Conservation (phyloP, 768 basidiomycete species). For the Cyclocybe cylindracea region DNA sequence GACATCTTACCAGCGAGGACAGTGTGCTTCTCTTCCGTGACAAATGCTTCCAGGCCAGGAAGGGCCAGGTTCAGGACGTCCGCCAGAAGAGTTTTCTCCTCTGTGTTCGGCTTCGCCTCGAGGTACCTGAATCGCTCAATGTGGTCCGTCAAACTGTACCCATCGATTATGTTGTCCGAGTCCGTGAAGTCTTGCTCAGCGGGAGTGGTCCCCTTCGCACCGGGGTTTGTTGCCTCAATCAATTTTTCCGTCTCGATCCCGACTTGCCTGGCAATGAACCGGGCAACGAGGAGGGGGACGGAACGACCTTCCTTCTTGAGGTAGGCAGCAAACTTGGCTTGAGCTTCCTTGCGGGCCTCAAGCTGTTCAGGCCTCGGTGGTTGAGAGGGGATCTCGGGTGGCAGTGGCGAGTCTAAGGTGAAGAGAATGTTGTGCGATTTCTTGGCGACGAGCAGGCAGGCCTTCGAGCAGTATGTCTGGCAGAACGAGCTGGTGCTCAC, state of each 20-base stretch:
- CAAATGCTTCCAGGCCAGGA: constrained; percentile 72
- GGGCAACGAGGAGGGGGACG: constrained; percentile 61
- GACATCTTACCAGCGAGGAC: constrained; percentile 67
- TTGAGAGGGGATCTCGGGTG: constrained; percentile 37
- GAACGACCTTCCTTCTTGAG: constrained; percentile 48
- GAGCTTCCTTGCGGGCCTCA: constrained; percentile 56
- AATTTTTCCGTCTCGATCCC: constrained; percentile 64
- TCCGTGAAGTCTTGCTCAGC: constrained; percentile 43
- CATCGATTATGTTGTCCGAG: constrained; percentile 43
- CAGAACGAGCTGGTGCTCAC: constrained; percentile 57
- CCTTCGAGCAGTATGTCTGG: constrained; percentile 73
- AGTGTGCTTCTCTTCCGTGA: constrained; percentile 63
- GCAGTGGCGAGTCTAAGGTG: constrained; percentile 62
- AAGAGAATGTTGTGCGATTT: constrained; percentile 71
- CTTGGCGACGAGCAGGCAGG: constrained; percentile 58
- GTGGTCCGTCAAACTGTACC: constrained; percentile 72
- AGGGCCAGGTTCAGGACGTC: constrained; percentile 60
- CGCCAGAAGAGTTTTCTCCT: constrained; percentile 51
- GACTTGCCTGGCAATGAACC: constrained; percentile 75
- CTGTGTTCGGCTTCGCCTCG: constrained; percentile 48
- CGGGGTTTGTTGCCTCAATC: constrained; percentile 26
- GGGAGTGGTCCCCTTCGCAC: constrained; percentile 10
- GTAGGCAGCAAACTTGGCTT: constrained; percentile 57
- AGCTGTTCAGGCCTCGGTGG: constrained; percentile 28
- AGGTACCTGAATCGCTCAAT: constrained; percentile 73